Conservation (phyloP, 345 rosid species). For the Boechera retrofracta region DNA sequence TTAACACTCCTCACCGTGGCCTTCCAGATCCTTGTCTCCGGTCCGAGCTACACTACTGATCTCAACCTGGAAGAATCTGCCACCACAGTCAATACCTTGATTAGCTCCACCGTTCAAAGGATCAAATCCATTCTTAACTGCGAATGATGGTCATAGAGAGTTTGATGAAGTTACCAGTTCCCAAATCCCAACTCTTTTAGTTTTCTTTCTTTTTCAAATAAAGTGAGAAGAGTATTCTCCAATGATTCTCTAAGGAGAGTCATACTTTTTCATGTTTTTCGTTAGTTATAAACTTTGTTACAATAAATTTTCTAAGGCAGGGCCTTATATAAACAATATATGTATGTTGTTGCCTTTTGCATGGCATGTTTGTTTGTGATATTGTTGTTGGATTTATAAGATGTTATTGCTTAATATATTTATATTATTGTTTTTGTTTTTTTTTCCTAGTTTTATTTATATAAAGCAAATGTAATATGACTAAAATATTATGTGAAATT, state of each 20-base stretch:
- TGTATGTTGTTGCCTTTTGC: conserved; percentile 21
- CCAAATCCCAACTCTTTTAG: not conserved
- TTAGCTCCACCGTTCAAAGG: conserved; percentile 64
- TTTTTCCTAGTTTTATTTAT: not conserved
- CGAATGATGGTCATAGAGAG: conserved; percentile 30
- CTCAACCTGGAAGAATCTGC: conserved; percentile 51
- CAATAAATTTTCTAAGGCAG: conserved; percentile 28
- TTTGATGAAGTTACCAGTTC: not conserved
- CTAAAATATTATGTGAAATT: not conserved
- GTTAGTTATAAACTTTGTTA: not conserved
- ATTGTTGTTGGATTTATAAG: conserved; percentile 11
- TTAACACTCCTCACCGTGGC: conserved; percentile 63
- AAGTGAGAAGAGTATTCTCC: conserved; percentile 27
- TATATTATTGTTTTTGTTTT: not conserved
- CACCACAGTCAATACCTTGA: conserved; percentile 61
- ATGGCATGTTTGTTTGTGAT: conserved; percentile 15
- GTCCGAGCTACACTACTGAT: conserved; percentile 34
- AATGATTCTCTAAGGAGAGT: conserved; percentile 26
- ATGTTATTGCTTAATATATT: not conserved
- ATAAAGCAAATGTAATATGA: not conserved
- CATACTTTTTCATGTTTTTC: conserved; percentile 14
- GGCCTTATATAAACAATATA: conserved; percentile 31
- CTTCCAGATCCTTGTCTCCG: conserved; percentile 64
- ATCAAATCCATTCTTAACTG: conserved; percentile 60
- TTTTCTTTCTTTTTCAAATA: not conserved